Conservation (phyloP, 306 rosid genomes). For the Luffa acutangula region DNA sequence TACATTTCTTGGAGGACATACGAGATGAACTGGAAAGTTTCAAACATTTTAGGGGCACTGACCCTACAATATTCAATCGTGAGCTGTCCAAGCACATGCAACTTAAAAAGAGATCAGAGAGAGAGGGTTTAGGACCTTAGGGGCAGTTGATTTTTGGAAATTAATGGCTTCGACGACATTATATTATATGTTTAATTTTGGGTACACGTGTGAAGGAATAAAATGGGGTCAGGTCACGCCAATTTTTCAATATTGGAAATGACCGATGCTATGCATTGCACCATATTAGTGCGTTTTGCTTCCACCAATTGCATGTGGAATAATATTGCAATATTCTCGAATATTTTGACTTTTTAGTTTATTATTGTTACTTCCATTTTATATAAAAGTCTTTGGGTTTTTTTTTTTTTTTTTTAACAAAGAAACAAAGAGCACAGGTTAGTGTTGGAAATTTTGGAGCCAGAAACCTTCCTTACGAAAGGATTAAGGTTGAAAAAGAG, state of each 20-base stretch:
- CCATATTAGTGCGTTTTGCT: neutral
- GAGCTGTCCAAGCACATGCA: conserved; percentile 45
- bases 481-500: neutral
- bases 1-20: neutral
- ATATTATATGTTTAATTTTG: neutral
- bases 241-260: neutral
- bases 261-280: neutral
- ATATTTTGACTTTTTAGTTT: neutral
- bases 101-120: conserved; percentile 9
- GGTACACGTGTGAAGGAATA: neutral
- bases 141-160: neutral
- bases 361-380: neutral
- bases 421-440: neutral
- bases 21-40: conserved; percentile 21
- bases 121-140: neutral
- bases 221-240: neutral
- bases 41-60: conserved; percentile 22
- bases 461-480: neutral
- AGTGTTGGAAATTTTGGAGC: neutral
- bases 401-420: neutral
- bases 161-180: neutral
- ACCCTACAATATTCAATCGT: conserved; percentile 19
- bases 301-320: neutral
- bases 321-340: neutral
- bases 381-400: neutral